A percentile compares a stretch with the other conserved stretches of the same genome.
Conservation (phyloP, 192 early-diverging fungal species). For the Umbelopsis sp. region DNA sequence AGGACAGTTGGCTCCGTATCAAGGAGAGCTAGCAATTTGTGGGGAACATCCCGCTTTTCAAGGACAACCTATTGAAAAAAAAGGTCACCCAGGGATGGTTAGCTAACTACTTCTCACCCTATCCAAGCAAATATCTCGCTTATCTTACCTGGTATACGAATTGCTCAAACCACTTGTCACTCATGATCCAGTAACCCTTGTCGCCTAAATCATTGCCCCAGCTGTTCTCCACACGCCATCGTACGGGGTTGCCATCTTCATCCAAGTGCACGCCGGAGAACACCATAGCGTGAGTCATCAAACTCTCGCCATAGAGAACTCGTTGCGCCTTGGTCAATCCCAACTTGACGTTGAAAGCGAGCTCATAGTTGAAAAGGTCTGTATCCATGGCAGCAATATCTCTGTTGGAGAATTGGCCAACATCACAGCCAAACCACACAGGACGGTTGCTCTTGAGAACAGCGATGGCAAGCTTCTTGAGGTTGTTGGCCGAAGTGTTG, state of each 20-base stretch:
- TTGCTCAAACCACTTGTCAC: conserved; percentile 76
- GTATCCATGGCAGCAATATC: conserved; percentile 64
- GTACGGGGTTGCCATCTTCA: conserved; percentile 62
- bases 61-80: conserved; percentile 59
- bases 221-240: conserved; percentile 79
- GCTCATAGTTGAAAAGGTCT: conserved; percentile 63
- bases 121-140: neutral
- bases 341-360: conserved; percentile 66
- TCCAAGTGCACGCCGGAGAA: conserved; percentile 75
- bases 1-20: conserved; percentile 65
- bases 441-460: conserved; percentile 64
- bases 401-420: conserved; percentile 63
- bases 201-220: conserved; percentile 67
- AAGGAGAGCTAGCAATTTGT: conserved; percentile 63
- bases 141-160: conserved; percentile 68
- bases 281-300: conserved; percentile 85
- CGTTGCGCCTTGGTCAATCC: conserved; percentile 68
- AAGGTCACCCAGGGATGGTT: neutral
- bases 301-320: conserved; percentile 68
- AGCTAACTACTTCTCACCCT: neutral
- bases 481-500: conserved; percentile 55
- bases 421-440: conserved; percentile 81
- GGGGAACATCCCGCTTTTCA: conserved; percentile 63
- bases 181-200: conserved; percentile 80
- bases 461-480: conserved; percentile 63